A percentile compares a stretch with the other conserved stretches of the same genome.
phyloP scores from a whole-genome alignment of 768 basidiomycete genomes.

The Lyophyllum shimeji region DNA sequence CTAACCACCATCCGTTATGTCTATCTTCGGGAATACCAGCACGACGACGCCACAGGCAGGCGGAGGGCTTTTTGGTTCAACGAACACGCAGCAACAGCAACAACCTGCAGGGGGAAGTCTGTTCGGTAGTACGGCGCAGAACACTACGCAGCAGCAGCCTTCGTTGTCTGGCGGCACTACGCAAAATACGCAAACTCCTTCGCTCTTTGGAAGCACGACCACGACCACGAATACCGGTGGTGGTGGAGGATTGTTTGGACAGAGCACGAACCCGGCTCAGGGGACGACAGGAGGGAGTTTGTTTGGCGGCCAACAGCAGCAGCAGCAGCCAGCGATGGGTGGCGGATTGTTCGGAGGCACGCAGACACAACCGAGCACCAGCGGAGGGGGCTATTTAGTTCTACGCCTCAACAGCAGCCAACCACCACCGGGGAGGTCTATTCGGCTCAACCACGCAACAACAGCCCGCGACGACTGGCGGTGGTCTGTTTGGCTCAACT shows the following conservation, averaged over 20 bases:
- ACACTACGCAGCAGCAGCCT: conserved; percentile 10
- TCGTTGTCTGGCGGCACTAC: conserved; percentile 16
- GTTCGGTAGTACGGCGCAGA: conserved; percentile 24
- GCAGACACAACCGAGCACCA: conserved; percentile 18
- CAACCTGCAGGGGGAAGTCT: conserved; percentile 25
- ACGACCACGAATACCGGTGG: conserved; percentile 9
- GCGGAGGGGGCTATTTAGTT: conserved; percentile 27
- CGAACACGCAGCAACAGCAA: conserved; percentile 21
- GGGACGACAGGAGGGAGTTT: conserved; percentile 16
- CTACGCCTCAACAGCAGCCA: conserved; percentile 9
- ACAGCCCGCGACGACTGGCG: conserved; percentile 20
- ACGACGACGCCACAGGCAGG: conserved; percentile 15
- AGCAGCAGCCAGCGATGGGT: conserved; percentile 11
- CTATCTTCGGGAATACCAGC: conserved; percentile 19
- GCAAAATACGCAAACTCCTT: conserved; percentile 12
- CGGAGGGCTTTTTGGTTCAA: conserved; percentile 28
- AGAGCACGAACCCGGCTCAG: conserved; percentile 8
- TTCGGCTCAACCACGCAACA: conserved; percentile 23
- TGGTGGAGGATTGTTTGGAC: conserved; percentile 16
- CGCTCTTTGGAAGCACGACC: conserved; percentile 16
- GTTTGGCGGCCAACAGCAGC: conserved; percentile 15
- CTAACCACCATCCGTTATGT: conserved; percentile 11
- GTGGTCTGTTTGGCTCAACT: conserved; percentile 25
- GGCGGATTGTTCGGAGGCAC: conserved; percentile 23
- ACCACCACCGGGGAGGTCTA: conserved; percentile 15